Evolutionary conservation across 805 yeast genomes (phyloP), one percentile per base, ranked within the genome.

Genomic region (Saccharomyces jurei): DNA sequence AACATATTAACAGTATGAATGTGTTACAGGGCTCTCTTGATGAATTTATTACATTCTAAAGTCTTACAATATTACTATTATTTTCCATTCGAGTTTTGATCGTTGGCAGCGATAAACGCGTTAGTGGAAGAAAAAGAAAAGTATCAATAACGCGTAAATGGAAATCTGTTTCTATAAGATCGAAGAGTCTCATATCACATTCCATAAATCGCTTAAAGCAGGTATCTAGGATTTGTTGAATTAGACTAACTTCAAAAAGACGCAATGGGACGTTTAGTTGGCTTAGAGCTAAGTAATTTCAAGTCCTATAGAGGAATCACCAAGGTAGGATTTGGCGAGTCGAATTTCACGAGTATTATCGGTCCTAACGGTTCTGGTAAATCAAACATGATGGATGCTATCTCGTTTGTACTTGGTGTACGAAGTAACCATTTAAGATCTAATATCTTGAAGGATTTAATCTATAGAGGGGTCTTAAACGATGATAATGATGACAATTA

Each of bases 281-380:
- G 92, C 1, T 70, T 91, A 52, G 96, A 88, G 67, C 73, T 91
- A 32, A 75, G 80, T 70, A 89, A 94, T 70, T 94, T 94, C 82
- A 94, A 94, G 73, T 91, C 97, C 0, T 94, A 94, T 66, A 77
- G 80, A 53, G 97, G 96, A 0, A 77, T 80, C 0, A 78, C 89
- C 17, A 77, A 77, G 4, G 81, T 92, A 25, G 96, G 94, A 2
- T 87, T 94, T 70, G 97, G 97, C 0, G 77, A 84, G 11, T 81
- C 91, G 0, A 77, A 79, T 56, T 94, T 94, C 74, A 89, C 96
- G 0, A 85, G 96, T 48, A 88, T 94, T 58, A 87, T 94, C 55
- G 99, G 99, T 1, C 98, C 98, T n/a, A 94, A 94, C 76, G 99
- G 99, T 32, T 87, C 97, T 0, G 99, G 99, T 6, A 94, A 94